These are phyloP conservation scores for Rachicladosporium sp. DNA, from an alignment of 2,329 filamentous ascomycete genomes.

Conservation along the genomic window DNA sequence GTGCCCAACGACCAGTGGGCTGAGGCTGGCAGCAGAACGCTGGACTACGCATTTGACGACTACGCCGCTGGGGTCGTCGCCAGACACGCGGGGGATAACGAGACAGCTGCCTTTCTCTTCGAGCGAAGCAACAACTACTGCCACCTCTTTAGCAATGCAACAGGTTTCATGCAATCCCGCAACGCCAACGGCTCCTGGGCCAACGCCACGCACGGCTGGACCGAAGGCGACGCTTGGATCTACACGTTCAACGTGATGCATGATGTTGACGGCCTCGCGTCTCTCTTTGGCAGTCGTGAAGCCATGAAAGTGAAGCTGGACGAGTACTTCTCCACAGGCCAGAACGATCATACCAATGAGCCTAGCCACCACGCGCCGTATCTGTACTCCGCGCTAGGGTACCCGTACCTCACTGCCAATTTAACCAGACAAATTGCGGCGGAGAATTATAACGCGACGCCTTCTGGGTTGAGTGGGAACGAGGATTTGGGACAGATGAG, in stretches of 20 bases:
- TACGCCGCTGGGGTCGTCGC: slow-evolving; percentile 33
- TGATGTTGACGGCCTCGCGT: slow-evolving; percentile 31
- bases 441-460: slow-evolving; percentile 35
- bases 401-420: slow-evolving; percentile 28
- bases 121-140: slow-evolving; percentile 31
- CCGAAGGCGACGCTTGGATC: slow-evolving; percentile 39
- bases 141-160: slow-evolving; percentile 31
- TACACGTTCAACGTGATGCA: slow-evolving; percentile 40
- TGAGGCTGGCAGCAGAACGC: slow-evolving; percentile 34
- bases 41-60: slow-evolving; percentile 38
- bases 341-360: slow-evolving; percentile 38
- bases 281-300: slow-evolving; percentile 26
- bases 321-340: slow-evolving; percentile 33
- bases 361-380: slow-evolving; percentile 38
- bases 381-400: slow-evolving; percentile 34
- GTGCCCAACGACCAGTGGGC: slow-evolving; percentile 38
- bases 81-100: slow-evolving; percentile 24
- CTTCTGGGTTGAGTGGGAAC: slow-evolving; percentile 35
- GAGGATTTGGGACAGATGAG: slow-evolving; percentile 41
- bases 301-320: slow-evolving; percentile 33
- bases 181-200: slow-evolving; percentile 37
- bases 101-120: slow-evolving; percentile 21
- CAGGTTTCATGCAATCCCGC: slow-evolving; percentile 36
- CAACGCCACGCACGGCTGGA: slow-evolving; percentile 34
- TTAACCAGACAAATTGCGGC: slow-evolving; percentile 27